phyloP scores from a whole-genome alignment of 83 land plant genomes.

The Diphasiastrum complanatum region DNA sequence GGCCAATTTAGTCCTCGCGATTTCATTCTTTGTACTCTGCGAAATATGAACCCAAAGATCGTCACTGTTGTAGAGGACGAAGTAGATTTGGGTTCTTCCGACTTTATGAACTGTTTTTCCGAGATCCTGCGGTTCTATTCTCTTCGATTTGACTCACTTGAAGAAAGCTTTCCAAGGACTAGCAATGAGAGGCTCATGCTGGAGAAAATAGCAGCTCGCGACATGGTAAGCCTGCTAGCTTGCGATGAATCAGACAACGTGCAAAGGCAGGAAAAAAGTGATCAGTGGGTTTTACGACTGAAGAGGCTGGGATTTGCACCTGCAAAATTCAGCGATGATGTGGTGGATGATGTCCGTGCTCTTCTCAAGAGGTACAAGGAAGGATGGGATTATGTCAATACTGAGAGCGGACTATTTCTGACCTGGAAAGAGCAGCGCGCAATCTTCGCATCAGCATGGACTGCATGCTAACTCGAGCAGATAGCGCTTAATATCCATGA shows the following conservation, averaged over 20 bases:
- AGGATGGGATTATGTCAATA: neutral
- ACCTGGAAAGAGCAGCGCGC: slow-evolving; percentile 11
- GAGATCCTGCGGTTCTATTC: neutral
- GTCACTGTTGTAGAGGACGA: slow-evolving; percentile 6
- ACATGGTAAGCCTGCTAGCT: slow-evolving; percentile 7
- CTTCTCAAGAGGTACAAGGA: no score
- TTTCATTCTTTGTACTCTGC: neutral
- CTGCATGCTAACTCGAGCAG: no score
- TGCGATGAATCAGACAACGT: slow-evolving; percentile 4
- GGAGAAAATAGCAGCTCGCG: slow-evolving; percentile 6
- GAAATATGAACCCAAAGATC: slow-evolving; percentile 9
- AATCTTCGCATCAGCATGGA: slow-evolving; percentile 10
- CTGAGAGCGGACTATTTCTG: slow-evolving; percentile 4
- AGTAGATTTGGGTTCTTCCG: neutral
- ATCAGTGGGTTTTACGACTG: slow-evolving; percentile 2
- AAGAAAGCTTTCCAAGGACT: slow-evolving; percentile 17
- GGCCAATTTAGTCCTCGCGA: neutral
- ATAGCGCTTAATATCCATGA: no score
- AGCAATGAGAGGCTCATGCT: slow-evolving; percentile 21
- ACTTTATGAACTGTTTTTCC: neutral
- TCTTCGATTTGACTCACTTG: slow-evolving; percentile 5
- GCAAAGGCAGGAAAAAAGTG: slow-evolving; percentile 6
- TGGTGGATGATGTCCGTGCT: slow-evolving; percentile 8
- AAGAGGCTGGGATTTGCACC: slow-evolving; percentile 5
- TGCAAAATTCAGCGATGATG: slow-evolving; percentile 7